These are phyloP conservation scores for Xerocomus subilludens DNA, from an alignment of 1,284 basidiomycete genomes.

Conservation along the genomic window DNA sequence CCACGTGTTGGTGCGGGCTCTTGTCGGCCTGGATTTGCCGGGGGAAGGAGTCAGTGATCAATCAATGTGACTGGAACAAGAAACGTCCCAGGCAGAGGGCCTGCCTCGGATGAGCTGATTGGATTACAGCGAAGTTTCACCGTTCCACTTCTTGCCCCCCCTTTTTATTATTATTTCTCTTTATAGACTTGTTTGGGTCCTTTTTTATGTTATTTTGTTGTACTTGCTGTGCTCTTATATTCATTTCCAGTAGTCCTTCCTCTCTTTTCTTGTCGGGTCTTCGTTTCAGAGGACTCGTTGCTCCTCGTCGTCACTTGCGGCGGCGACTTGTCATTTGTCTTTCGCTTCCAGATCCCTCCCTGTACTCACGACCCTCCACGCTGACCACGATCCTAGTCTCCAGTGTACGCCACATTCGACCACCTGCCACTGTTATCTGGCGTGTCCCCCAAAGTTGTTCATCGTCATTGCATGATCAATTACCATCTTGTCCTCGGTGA, in stretches of 20 bases:
- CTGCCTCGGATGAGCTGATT: conserved; percentile 49
- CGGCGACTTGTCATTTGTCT: conserved; percentile 39
- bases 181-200: conserved; percentile 36
- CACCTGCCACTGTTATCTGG: conserved; percentile 15
- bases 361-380: conserved; percentile 64
- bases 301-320: conserved; percentile 51
- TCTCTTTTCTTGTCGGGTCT: conserved; percentile 46
- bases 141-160: conserved; percentile 28
- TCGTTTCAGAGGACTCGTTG: conserved; percentile 45
- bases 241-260: conserved; percentile 42
- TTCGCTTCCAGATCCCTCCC: conserved; percentile 50
- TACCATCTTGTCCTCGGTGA: conserved; percentile 41
- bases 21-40: no score
- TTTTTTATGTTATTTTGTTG: not conserved
- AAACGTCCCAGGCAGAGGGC: conserved; percentile 34
- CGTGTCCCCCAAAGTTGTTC: conserved; percentile 40
- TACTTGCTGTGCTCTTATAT: conserved; percentile 52
- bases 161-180: conserved; percentile 13
- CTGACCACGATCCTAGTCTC: conserved; percentile 63
- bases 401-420: conserved; percentile 50
- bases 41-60: conserved; percentile 5
- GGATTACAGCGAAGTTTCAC: conserved; percentile 19
- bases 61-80: conserved; percentile 35
- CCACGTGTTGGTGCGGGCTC: conserved; percentile 36
- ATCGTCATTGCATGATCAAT: conserved; percentile 52